phyloP scores from a whole-genome alignment of 2,329 filamentous ascomycete species.

The Trichoderma lentiforme region DNA sequence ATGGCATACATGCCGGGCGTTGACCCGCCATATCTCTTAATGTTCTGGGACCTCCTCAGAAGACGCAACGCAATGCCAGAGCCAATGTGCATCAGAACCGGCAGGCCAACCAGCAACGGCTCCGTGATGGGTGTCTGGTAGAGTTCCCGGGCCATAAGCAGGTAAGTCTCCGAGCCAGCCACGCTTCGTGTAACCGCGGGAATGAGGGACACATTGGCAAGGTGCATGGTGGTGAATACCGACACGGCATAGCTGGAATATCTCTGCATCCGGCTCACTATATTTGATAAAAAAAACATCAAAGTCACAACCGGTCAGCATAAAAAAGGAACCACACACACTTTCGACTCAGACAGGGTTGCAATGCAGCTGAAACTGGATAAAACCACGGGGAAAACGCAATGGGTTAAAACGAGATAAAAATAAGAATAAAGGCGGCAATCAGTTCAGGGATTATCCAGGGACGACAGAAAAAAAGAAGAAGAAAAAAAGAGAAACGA shows the following conservation, averaged over 20 bases:
- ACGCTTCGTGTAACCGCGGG: conserved; percentile 72
- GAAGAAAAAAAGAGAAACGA: conserved; percentile 31
- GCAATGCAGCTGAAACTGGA: background rate
- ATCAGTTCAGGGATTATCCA: background rate
- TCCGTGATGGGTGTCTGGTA: conserved; percentile 84
- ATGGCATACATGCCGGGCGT: conserved; percentile 49
- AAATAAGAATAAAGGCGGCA: background rate
- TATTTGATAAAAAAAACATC: conserved; percentile 2
- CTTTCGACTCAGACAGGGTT: background rate
- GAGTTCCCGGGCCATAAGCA: conserved; percentile 85
- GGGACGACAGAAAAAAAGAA: background rate
- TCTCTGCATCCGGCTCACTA: conserved; percentile 63
- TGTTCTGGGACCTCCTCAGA: conserved; percentile 67
- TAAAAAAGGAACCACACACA: background rate
- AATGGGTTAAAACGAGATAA: background rate
- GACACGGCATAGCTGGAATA: conserved; percentile 86
- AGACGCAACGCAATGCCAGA: conserved; percentile 76
- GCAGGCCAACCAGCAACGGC: conserved; percentile 72
- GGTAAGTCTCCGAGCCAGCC: conserved; percentile 73
- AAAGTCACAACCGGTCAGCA: conserved; percentile 3
- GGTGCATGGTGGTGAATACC: conserved; percentile 71
- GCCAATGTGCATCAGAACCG: conserved; percentile 70
- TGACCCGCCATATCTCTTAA: conserved; percentile 71
- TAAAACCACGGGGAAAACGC: background rate
- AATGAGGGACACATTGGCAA: conserved; percentile 77